A percentile compares a stretch with the other conserved stretches of the same genome.
These are phyloP conservation scores for Colletotrichum tofieldiae DNA, from an alignment of 2,329 filamentous ascomycete genomes.

Conservation along the genomic window DNA sequence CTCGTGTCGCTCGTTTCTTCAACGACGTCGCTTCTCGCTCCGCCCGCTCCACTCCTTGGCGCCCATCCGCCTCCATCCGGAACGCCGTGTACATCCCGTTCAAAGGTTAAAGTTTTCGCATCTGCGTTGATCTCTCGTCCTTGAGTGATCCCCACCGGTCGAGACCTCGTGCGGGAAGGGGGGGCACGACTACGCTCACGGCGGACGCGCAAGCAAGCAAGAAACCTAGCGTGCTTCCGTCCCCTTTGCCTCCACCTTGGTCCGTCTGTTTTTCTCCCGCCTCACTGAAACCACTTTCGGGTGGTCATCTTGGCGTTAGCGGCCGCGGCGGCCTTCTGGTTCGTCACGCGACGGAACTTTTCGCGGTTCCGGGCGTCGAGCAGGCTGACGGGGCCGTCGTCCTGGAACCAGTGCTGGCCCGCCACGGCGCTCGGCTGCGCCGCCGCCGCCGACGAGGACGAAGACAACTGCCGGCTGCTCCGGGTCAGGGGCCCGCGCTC, in stretches of 20 bases:
- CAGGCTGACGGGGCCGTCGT: slow-evolving; percentile 66
- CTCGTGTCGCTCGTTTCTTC: neutral
- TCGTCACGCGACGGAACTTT: slow-evolving; percentile 66
- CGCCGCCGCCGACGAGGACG: slow-evolving; percentile 1
- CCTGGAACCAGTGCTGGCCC: slow-evolving; percentile 61
- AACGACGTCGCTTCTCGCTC: neutral
- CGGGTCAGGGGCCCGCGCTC: slow-evolving; percentile 58
- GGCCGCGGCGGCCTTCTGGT: slow-evolving; percentile 44
- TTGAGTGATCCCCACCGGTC: neutral
- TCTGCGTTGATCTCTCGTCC: neutral
- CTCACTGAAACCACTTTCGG: slow-evolving; percentile 43
- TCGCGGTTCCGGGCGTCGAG: slow-evolving; percentile 70
- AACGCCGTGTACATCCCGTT: slow-evolving; percentile 5
- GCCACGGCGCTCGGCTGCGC: slow-evolving; percentile 35
- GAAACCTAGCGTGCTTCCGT: neutral
- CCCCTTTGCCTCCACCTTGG: neutral
- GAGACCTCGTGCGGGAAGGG: neutral
- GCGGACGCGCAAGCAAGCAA: neutral
- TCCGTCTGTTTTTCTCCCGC: neutral
- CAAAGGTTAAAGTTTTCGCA: slow-evolving; percentile 5
- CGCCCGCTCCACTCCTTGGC: neutral
- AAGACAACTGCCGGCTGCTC: neutral
- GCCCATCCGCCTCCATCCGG: slow-evolving; percentile 7
- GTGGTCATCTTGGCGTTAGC: slow-evolving; percentile 65
- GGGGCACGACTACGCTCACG: neutral